These are phyloP conservation scores for Macrolepiota albuminosa DNA, from an alignment of 768 basidiomycete species.

Conservation along the genomic window DNA sequence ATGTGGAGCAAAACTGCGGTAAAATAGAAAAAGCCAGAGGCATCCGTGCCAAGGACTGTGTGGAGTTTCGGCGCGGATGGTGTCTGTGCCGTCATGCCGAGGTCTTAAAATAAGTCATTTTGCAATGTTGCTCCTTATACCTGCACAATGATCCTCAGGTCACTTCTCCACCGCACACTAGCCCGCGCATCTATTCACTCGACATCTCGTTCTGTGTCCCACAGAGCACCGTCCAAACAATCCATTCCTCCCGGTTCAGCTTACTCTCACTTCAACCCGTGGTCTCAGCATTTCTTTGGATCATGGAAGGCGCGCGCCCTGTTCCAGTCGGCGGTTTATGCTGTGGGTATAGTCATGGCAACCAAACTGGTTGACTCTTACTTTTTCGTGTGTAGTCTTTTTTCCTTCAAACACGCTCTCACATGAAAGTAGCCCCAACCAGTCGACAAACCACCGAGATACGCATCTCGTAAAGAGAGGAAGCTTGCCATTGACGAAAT, in stretches of 20 bases:
- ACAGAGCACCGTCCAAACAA: background rate
- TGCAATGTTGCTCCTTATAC: background rate
- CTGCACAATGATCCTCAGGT: background rate
- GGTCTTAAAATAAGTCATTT: background rate
- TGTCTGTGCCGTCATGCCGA: conserved; percentile 3
- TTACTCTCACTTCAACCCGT: conserved; percentile 31
- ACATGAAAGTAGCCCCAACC: conserved; percentile 7
- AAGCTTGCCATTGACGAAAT: conserved; percentile 51
- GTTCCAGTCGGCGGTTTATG: conserved; percentile 33
- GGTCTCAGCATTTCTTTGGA: conserved; percentile 34
- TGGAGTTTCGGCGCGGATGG: conserved; percentile 4
- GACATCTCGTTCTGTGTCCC: background rate
- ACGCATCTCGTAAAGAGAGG: conserved; percentile 45
- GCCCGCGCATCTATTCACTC: background rate
- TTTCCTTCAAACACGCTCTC: background rate
- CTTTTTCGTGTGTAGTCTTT: conserved; percentile 20
- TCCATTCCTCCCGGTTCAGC: background rate
- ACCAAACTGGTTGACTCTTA: conserved; percentile 23
- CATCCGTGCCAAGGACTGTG: background rate
- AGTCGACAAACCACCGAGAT: conserved; percentile 19
- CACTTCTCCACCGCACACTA: background rate
- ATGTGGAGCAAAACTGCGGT: conserved; percentile 4
- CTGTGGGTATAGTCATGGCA: conserved; percentile 27
- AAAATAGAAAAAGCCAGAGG: background rate
- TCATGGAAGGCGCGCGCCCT: conserved; percentile 26